A percentile compares a stretch with the other conserved stretches of the same genome.
These are phyloP conservation scores for Lolium multiflorum DNA, from an alignment of 176 grass and related monocot genomes.

Conservation along the genomic window DNA sequence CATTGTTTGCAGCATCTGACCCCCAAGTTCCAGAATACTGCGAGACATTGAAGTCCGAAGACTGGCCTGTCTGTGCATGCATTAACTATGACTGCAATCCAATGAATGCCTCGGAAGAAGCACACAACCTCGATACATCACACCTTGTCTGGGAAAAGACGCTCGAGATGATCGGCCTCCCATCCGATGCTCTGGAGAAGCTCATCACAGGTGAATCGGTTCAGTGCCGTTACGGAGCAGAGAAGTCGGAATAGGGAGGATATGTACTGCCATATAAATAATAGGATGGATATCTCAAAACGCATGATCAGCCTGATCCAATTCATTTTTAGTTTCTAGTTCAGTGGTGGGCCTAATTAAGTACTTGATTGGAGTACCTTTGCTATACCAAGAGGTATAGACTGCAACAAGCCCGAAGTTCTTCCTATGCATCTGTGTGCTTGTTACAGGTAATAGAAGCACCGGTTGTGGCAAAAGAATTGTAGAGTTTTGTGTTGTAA, in stretches of 20 bases:
- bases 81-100: slow-evolving; percentile 91
- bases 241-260: slow-evolving; percentile 40
- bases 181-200: slow-evolving; percentile 73
- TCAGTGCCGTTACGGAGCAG: slow-evolving; percentile 59
- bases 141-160: slow-evolving; percentile 91
- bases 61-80: slow-evolving; percentile 90
- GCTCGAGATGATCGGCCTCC: slow-evolving; percentile 76
- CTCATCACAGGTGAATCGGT: slow-evolving; percentile 71
- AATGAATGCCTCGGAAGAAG: slow-evolving; percentile 92
- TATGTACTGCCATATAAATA: slow-evolving; percentile 37
- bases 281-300: slow-evolving; percentile 1
- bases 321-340: slow-evolving; percentile 26
- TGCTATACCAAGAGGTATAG: not conserved
- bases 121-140: slow-evolving; percentile 75
- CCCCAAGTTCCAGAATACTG: slow-evolving; percentile 91
- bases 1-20: slow-evolving; percentile 83
- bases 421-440: not conserved
- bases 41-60: slow-evolving; percentile 79
- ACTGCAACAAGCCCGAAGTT: not conserved
- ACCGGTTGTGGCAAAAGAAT: not conserved
- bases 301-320: not conserved
- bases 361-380: slow-evolving; percentile 10
- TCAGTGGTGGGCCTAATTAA: slow-evolving; percentile 13
- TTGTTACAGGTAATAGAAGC: slow-evolving; percentile 3
- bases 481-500: slow-evolving; percentile 5